Conservation (phyloP, 192 early-diverging fungal genomes). For the Gamsiella multidivaricata region DNA sequence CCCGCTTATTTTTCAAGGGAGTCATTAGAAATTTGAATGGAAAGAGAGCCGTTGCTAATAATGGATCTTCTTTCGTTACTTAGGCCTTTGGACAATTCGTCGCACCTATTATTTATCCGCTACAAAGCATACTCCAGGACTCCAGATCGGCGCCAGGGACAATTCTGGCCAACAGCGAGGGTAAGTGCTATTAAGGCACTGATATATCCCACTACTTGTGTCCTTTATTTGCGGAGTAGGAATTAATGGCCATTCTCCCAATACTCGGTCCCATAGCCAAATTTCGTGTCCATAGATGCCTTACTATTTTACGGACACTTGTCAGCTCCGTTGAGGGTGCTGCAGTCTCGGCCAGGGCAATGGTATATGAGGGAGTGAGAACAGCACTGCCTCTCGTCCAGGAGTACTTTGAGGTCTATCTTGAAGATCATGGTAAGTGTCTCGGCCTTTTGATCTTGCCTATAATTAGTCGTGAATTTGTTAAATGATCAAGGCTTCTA, state of each 20-base stretch:
- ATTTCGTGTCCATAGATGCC: slow-evolving; percentile 33
- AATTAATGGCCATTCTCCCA: too few relatives aligned
- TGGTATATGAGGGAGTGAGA: slow-evolving; percentile 39
- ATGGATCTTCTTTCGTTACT: too few relatives aligned
- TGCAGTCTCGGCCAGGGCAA: slow-evolving; percentile 3
- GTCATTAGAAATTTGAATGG: too few relatives aligned
- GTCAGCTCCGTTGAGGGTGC: slow-evolving; percentile 31
- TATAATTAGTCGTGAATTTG: too few relatives aligned
- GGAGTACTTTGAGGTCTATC: slow-evolving; percentile 43
- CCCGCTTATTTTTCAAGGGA: too few relatives aligned
- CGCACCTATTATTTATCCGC: slow-evolving; percentile 27
- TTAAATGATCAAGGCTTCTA: too few relatives aligned
- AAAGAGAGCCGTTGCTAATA: too few relatives aligned
- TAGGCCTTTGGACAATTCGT: slow-evolving; percentile 31
- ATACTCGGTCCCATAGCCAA: slow-evolving; percentile 28
- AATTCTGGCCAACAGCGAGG: slow-evolving; percentile 14
- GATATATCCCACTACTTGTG: too few relatives aligned
- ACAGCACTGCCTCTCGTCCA: slow-evolving; percentile 27
- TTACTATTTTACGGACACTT: slow-evolving; percentile 15
- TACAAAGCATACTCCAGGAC: slow-evolving; percentile 37
- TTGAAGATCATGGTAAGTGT: slow-evolving; percentile 42
- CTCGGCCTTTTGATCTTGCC: too few relatives aligned
- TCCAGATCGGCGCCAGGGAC: slow-evolving; percentile 9
- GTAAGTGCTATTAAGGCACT: slow-evolving; percentile 8
- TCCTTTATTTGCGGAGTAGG: not conserved